These are phyloP conservation scores for Diplotaxis tenuifolia DNA, from an alignment of 345 rosid species.

Conservation along the genomic window DNA sequence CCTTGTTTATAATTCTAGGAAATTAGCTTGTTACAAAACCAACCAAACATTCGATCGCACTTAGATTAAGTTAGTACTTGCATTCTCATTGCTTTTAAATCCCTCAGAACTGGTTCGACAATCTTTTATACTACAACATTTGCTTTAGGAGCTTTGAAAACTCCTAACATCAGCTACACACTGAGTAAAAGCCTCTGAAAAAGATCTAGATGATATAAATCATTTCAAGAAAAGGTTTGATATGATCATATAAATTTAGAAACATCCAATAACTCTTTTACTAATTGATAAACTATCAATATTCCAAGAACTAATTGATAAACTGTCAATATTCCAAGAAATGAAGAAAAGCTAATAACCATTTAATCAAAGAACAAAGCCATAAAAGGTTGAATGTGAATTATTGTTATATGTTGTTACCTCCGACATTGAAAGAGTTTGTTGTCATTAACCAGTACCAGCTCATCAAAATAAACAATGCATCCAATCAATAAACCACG, in stretches of 20 bases:
- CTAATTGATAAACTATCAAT: neutral
- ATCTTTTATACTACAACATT: too few relatives aligned
- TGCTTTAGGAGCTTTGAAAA: too few relatives aligned
- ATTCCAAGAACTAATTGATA: neutral
- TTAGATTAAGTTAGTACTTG: too few relatives aligned
- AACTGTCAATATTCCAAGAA: neutral
- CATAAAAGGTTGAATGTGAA: neutral
- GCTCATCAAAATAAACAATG: neutral
- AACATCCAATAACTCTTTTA: neutral
- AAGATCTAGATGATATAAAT: constrained; percentile 10
- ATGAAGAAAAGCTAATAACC: neutral
- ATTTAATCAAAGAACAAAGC: neutral
- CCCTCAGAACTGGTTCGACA: too few relatives aligned
- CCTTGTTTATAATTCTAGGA: too few relatives aligned
- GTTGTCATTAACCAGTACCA: neutral
- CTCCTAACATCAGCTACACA: too few relatives aligned
- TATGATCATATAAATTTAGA: neutral
- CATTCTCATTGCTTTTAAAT: too few relatives aligned
- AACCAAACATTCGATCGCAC: too few relatives aligned
- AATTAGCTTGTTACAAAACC: too few relatives aligned
- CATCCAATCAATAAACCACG: neutral
- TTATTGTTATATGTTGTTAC: neutral
- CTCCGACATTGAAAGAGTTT: neutral
- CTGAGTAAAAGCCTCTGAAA: constrained; percentile 3
- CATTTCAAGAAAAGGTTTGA: neutral